These are phyloP conservation scores for Capillidium heterosporum DNA, from an alignment of 371 early-diverging fungal species.

Conservation along the genomic window DNA sequence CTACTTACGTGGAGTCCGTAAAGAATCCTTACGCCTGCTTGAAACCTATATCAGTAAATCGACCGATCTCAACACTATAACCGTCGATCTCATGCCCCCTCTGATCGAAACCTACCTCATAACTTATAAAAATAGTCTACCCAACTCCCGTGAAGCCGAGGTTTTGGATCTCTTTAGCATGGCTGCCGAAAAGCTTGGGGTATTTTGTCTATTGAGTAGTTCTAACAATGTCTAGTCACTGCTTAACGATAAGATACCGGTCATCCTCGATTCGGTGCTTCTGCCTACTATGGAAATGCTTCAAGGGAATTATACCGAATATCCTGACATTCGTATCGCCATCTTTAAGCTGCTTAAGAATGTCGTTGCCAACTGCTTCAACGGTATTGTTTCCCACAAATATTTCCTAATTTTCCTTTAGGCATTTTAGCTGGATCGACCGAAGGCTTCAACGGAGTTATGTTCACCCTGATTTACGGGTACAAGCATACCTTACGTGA, in stretches of 20 bases:
- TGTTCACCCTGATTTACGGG: not conserved
- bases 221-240: conserved; percentile 3
- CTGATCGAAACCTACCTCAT: conserved; percentile 78
- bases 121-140: conserved; percentile 71
- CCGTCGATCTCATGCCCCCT: conserved; percentile 67
- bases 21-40: conserved; percentile 76
- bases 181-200: conserved; percentile 61
- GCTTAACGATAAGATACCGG: conserved; percentile 39
- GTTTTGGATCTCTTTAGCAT: conserved; percentile 80
- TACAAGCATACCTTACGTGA: conserved; percentile 97
- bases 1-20: conserved; percentile 83
- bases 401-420: conserved; percentile 75
- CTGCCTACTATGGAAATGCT: conserved; percentile 94
- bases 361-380: conserved; percentile 75
- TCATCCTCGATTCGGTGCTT: conserved; percentile 81
- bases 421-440: conserved; percentile 81
- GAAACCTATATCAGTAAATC: conserved; percentile 72
- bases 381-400: conserved; percentile 64
- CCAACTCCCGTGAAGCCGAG: conserved; percentile 82
- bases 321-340: conserved; percentile 87
- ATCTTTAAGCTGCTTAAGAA: conserved; percentile 81
- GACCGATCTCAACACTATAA: conserved; percentile 55
- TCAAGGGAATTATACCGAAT: conserved; percentile 91
- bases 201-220: conserved; percentile 11
- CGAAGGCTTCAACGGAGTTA: not conserved